phyloP scores from a whole-genome alignment of 352 stramenopile species.

The Pythium angustatum region DNA sequence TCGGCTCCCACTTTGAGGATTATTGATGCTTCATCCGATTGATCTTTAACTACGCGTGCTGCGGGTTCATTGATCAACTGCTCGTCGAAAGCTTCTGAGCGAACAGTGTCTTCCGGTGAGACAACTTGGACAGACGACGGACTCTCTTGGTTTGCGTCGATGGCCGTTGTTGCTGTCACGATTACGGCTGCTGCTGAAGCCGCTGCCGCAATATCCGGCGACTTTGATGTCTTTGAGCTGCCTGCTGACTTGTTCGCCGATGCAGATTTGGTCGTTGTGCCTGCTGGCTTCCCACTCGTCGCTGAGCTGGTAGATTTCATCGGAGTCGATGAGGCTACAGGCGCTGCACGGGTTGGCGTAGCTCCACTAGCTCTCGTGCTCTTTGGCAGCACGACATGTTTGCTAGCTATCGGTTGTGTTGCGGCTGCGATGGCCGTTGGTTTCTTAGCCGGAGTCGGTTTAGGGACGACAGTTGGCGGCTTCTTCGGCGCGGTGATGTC shows the following conservation, averaged over 20 bases:
- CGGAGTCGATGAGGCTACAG: not conserved
- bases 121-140: not conserved
- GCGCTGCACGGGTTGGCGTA: not conserved
- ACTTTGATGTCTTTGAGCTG: not conserved
- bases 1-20: not conserved
- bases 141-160: not conserved
- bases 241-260: not conserved
- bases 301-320: not conserved
- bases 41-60: not conserved
- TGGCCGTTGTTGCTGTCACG: not conserved
- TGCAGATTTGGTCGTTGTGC: not conserved
- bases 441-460: not conserved
- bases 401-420: not conserved
- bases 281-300: not conserved
- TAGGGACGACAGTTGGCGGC: not conserved
- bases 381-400: constrained; percentile 1
- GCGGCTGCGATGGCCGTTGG: not conserved
- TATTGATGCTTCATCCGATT: not conserved
- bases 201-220: not conserved
- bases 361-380: not conserved
- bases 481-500: not conserved
- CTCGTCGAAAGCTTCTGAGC: not conserved
- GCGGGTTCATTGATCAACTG: not conserved
- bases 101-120: not conserved
- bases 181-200: not conserved